Evolutionary conservation across 441 rosid species (phyloP), one percentile per base, ranked within the genome.

Genomic region (Daphne laureola): DNA sequence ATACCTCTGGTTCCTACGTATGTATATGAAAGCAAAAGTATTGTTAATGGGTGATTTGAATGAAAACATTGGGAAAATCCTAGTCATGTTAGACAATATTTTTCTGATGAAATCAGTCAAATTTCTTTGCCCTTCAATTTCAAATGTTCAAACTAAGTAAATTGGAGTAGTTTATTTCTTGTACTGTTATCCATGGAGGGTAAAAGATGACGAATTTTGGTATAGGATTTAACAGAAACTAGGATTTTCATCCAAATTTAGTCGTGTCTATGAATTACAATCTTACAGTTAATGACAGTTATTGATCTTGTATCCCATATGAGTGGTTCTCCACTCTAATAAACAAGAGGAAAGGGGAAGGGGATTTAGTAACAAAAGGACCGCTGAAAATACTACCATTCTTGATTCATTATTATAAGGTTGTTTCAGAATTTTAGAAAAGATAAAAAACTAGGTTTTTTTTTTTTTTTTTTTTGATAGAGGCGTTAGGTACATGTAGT

Each of bases 391-490:
- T 71, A 67, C 52, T 63, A 51, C 44, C 62, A 65, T 56, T 67
- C 58, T 70, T 64, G 63, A 74, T 70, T 65, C 59, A 57, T 49
- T 44, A 57, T 80, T 65, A n/a, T n/a, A n/a, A n/a, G n/a, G 68
- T 70, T 51, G 35, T 27, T 27, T 27, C 73, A 67, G 49, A 59
- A 76, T 66, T 67, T 67, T 57, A 61, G 57, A 66, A 63, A 65
- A 59, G 64, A 35, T 70, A n/a, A n/a, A n/a, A n/a, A n/a, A n/a
- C n/a, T n/a, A n/a, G n/a, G n/a, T n/a, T n/a, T n/a, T n/a, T n/a
- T n/a, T n/a, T n/a, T n/a, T n/a, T n/a, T n/a, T n/a, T n/a, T n/a
- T n/a, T n/a, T n/a, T n/a, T n/a, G n/a, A n/a, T n/a, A n/a, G n/a
- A n/a, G n/a, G n/a, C n/a, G n/a, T n/a, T n/a, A n/a, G n/a, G n/a